Conservation (phyloP, 1,139 yeast species). For the Eremothecium sinecaudum region DNA sequence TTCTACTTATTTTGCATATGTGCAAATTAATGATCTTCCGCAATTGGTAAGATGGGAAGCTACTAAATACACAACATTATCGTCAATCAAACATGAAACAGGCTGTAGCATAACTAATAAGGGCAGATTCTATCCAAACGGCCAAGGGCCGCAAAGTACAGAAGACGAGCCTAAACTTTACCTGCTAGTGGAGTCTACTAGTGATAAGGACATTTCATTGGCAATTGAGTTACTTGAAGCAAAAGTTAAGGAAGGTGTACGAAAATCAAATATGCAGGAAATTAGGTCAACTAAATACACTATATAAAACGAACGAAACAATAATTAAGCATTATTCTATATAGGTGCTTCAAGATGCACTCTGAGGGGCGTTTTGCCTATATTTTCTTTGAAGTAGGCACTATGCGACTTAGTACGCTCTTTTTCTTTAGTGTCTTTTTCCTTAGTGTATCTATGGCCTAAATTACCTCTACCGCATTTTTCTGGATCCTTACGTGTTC, state of each 20-base stretch:
- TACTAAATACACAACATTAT: conserved; percentile 56
- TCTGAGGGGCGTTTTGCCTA: too few species aligned
- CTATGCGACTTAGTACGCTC: conserved; percentile 18
- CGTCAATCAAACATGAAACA: conserved; percentile 61
- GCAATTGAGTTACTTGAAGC: conserved; percentile 60
- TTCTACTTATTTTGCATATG: conserved; percentile 57
- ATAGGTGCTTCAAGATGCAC: too few species aligned
- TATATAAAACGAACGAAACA: too few species aligned
- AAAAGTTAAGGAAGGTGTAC: conserved; percentile 51
- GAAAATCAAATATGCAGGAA: conserved; percentile 22
- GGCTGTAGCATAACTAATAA: conserved; percentile 74
- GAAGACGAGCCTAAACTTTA: conserved; percentile 67
- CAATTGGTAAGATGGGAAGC: conserved; percentile 78
- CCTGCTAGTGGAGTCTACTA: conserved; percentile 68
- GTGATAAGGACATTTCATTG: conserved; percentile 50
- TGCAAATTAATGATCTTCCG: conserved; percentile 79
- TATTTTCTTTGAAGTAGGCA: conserved; percentile 17
- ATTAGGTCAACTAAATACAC: conserved; percentile 20
- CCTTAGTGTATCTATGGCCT: conserved; percentile 25
- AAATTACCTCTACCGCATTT: conserved; percentile 22
- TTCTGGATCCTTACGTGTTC: conserved; percentile 20
- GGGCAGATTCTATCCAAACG: conserved; percentile 63
- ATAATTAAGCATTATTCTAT: too few species aligned
- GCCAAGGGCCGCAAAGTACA: conserved; percentile 38
- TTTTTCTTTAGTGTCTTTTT: too few species aligned